Evolutionary conservation across 2,329 filamentous ascomycete genomes (phyloP).

Genomic region (Cordyceps farinosa): DNA sequence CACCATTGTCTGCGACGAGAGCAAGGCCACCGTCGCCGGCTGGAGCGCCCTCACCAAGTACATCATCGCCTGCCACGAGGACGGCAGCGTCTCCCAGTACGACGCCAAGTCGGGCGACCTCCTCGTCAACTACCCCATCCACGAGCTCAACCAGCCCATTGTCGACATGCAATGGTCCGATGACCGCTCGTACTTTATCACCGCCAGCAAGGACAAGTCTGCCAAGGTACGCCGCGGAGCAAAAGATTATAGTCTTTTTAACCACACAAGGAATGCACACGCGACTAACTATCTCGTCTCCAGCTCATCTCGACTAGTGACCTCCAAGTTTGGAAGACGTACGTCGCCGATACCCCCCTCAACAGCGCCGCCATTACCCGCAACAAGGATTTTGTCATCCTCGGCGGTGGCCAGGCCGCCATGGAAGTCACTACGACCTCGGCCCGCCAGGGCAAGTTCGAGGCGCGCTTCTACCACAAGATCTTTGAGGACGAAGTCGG

Average conservation of each 20-base stretch:
- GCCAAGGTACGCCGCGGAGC: constrained; percentile 52
- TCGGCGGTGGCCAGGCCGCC: constrained; percentile 95
- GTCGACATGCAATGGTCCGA: constrained; percentile 93
- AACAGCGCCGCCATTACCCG: constrained; percentile 93
- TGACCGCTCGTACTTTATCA: constrained; percentile 98
- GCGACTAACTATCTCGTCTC: constrained; percentile 28
- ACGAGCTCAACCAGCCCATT: constrained; percentile 79
- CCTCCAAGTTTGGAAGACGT: constrained; percentile 90
- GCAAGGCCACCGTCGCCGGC: constrained; percentile 94
- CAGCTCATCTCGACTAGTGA: constrained; percentile 77
- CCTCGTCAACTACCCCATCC: constrained; percentile 74
- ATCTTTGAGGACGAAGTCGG: constrained; percentile 99
- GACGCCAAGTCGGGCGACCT: constrained; percentile 89
- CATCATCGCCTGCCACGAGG: constrained; percentile 97
- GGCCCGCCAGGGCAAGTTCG: constrained; percentile 95
- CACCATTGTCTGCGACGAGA: constrained; percentile 89
- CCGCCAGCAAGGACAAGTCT: constrained; percentile 95
- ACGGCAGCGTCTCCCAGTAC: constrained; percentile 86
- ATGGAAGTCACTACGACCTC: constrained; percentile 98
- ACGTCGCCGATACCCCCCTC: constrained; percentile 85
- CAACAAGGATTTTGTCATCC: constrained; percentile 96
- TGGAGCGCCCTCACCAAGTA: constrained; percentile 94
- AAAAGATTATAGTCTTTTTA: too few species aligned
- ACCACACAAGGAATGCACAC: background rate
- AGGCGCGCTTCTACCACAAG: constrained; percentile 99